Conservation (phyloP, 2,329 filamentous ascomycete genomes). For the Neofusicoccum sp. region DNA sequence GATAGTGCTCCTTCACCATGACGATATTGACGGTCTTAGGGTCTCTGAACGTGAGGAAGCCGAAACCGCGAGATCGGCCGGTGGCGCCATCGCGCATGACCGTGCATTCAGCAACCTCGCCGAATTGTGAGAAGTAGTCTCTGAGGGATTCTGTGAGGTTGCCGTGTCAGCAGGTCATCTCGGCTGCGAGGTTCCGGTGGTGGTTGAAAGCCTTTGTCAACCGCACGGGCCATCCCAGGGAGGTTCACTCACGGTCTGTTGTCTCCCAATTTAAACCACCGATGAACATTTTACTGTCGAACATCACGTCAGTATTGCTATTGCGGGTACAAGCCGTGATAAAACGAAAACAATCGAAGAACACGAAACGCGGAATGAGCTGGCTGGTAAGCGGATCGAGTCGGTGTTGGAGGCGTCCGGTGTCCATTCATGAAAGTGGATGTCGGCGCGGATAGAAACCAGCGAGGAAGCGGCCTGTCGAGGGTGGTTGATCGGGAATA, state of each 20-base stretch:
- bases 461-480: background rate
- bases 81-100: constrained; percentile 98
- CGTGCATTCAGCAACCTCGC: constrained; percentile 95
- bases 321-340: constrained; percentile 27
- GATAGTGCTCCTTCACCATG: constrained; percentile 98
- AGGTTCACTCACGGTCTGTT: constrained; percentile 77
- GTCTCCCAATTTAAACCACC: constrained; percentile 99
- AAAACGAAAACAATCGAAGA: constrained; percentile 32
- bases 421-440: background rate
- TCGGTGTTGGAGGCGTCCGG: constrained; percentile 1
- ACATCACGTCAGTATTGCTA: background rate
- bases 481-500: background rate
- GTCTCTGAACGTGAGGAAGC: constrained; percentile 97
- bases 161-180: constrained; percentile 31
- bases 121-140: constrained; percentile 97
- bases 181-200: constrained; percentile 3
- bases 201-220: constrained; percentile 6
- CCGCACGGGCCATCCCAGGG: background rate
- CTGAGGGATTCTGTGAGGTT: constrained; percentile 79
- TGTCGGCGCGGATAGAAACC: background rate
- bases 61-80: constrained; percentile 91
- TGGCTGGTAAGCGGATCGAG: constrained; percentile 12
- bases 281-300: constrained; percentile 95
- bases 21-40: constrained; percentile 98
- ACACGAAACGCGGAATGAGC: background rate